phyloP scores from a whole-genome alignment of 2,329 filamentous ascomycete genomes.

The Ceratocystis smalleyi region DNA sequence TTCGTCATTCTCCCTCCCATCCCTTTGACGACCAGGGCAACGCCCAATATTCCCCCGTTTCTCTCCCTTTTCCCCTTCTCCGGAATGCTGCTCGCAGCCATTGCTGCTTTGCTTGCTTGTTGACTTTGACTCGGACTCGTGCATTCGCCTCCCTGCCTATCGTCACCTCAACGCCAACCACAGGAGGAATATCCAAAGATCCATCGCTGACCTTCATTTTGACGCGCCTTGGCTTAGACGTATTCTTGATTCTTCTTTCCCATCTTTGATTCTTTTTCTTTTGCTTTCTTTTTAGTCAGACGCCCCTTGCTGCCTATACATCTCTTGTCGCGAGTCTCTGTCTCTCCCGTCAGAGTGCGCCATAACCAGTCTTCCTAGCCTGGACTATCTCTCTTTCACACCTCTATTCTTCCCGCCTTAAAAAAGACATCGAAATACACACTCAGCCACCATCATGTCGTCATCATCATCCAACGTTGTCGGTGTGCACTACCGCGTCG shows the following conservation, averaged over 20 bases:
- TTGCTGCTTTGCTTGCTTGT: background rate
- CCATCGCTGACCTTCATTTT: background rate
- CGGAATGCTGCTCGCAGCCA: conserved; percentile 5
- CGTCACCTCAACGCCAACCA: background rate
- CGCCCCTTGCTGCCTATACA: background rate
- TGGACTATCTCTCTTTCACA: background rate
- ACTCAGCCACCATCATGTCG: conserved; percentile 44
- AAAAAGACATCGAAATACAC: background rate
- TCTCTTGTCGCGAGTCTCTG: background rate
- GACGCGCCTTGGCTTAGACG: background rate
- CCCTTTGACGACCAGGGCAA: background rate
- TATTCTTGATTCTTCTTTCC: no score
- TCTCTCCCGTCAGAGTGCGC: background rate
- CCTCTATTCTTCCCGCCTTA: background rate
- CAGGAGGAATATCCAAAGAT: background rate
- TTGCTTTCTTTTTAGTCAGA: background rate
- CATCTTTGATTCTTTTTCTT: no score
- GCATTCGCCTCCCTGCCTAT: background rate
- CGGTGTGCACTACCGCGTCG: conserved; percentile 94
- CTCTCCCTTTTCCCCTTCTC: background rate
- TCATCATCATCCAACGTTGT: conserved; percentile 92
- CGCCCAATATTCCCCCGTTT: background rate
- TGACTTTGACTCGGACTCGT: background rate
- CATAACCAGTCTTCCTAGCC: background rate
- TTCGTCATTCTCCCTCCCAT: conserved; percentile 4